Conservation (phyloP, 352 stramenopile species). For the Hyaloperonospora arabidopsidis region DNA sequence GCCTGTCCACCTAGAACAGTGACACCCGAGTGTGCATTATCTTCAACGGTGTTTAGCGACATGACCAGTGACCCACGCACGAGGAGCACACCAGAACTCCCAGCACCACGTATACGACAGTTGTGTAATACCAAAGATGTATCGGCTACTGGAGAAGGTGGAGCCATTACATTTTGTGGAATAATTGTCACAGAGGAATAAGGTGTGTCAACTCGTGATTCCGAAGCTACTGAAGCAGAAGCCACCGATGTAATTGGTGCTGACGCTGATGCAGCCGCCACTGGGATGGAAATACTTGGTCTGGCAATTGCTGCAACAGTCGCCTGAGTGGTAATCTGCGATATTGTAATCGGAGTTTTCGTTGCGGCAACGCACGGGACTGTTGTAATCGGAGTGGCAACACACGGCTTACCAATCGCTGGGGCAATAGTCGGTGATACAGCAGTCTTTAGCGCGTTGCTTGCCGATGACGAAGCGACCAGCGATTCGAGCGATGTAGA, state of each 20-base stretch:
- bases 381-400: constrained; percentile 1
- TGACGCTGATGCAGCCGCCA: background rate
- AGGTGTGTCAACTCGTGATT: constrained; percentile 1
- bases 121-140: constrained; percentile 49
- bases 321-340: background rate
- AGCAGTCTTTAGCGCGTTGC: constrained; percentile 1
- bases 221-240: background rate
- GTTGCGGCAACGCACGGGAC: background rate
- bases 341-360: background rate
- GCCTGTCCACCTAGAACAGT: constrained; percentile 51
- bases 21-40: constrained; percentile 52
- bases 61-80: constrained; percentile 51
- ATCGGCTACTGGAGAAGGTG: constrained; percentile 7
- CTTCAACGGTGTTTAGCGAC: constrained; percentile 43
- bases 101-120: constrained; percentile 46
- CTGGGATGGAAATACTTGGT: constrained; percentile 1
- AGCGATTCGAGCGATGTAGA: background rate
- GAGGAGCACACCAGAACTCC: constrained; percentile 56
- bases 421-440: background rate
- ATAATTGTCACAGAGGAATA: background rate
- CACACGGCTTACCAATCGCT: background rate
- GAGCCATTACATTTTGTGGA: background rate
- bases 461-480: background rate
- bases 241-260: constrained; percentile 3
- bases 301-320: background rate